Percentiles rank a stretch among this genome's conserved stretches.
phyloP scores from a whole-genome alignment of 2,329 filamentous ascomycete genomes.

The Monilinia fructicola region DNA sequence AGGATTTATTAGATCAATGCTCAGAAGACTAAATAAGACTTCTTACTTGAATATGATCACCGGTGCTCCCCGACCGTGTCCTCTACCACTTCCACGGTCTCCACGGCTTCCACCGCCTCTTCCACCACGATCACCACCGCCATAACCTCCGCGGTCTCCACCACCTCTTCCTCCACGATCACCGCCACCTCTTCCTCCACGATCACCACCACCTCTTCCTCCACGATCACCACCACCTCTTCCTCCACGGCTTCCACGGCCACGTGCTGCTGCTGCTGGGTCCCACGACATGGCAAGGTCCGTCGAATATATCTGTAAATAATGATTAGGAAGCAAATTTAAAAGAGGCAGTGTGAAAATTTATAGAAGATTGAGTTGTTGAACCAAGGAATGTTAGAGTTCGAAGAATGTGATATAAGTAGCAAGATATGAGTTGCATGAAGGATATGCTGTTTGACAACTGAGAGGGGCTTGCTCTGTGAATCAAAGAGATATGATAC shows the following conservation, averaged over 20 bases:
- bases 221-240: not conserved
- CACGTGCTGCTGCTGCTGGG: not conserved
- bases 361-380: not conserved
- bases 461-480: not conserved
- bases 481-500: not conserved
- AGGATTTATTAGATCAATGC: not conserved
- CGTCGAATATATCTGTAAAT: not conserved
- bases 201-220: constrained; percentile 10
- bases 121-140: constrained; percentile 23
- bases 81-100: constrained; percentile 37
- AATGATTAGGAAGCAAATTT: not conserved
- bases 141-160: constrained; percentile 27
- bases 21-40: constrained; percentile 10
- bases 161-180: not conserved
- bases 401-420: not conserved
- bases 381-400: not conserved
- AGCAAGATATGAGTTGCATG: not conserved
- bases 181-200: constrained; percentile 15
- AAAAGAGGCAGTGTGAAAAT: not conserved
- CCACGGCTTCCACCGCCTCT: constrained; percentile 37
- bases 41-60: constrained; percentile 35
- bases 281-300: constrained; percentile 15
- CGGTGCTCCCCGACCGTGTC: constrained; percentile 33
- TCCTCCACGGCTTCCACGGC: constrained; percentile 14
- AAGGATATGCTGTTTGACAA: not conserved